Evolutionary conservation across 2,329 filamentous ascomycete genomes (phyloP), one percentile per base, ranked within the genome.

Genomic region (Xylariaceae sp.): DNA sequence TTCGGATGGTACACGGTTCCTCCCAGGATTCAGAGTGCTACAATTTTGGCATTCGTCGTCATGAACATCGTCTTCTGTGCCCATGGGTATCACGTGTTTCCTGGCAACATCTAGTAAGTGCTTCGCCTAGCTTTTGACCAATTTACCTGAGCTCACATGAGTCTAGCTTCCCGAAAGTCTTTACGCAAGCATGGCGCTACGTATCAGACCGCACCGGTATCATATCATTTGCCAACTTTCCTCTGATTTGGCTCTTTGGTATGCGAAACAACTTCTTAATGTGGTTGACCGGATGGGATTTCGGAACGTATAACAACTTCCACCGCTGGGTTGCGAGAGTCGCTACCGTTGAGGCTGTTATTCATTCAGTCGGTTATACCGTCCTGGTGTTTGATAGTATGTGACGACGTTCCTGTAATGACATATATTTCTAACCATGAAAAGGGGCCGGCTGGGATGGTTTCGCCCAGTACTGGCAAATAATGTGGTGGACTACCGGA

Each of bases 251-350:
- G 85, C 70, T 89, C 0, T 89, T 90, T 61, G 83, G 82, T 0
- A 83, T 84, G 66, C 77, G 88, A 9, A 90, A 90, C 59, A 89
- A 90, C 49, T 65, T 86, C 0, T 77, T 89, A 16, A 74, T 89
- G 52, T 88, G 84, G 84, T 67, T 85, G 0, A 89, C 88, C 0
- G 87, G 87, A 0, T 90, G 87, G 86, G 84, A 83, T 10, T 89
- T 87, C 67, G 79, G 79, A 1, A 85, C 84, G 0, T 89, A 85
- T 65, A 89, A 84, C 61, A 79, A 84, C 41, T 89, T 89, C 50
- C 88, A 90, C 69, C 82, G 87, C 0, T 86, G 85, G 77, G 77
- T 87, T 2, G 87, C 88, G 0, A 77, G 87, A 18, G 76, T 88
- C 2, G 79, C 85, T 5, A 86, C 86, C 0, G 54, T 85, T 0